Percentiles rank a stretch among this genome's conserved stretches.
Evolutionary conservation across 1,284 basidiomycete genomes (phyloP).

Genomic region (Phaffia rhodozyma): DNA sequence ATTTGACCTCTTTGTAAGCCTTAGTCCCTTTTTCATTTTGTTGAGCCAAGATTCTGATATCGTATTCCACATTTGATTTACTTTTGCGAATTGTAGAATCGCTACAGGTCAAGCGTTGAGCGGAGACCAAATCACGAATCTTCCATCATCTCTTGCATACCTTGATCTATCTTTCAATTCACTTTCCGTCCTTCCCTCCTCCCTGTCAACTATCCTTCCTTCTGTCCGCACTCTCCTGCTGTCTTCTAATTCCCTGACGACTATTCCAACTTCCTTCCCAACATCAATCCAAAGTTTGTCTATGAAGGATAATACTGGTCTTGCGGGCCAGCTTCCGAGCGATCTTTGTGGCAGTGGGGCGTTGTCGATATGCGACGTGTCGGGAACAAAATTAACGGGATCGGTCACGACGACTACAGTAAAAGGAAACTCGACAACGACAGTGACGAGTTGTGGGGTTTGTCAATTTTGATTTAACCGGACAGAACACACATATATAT

Average conservation of each 20-base stretch:
- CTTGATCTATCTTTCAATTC: slow-evolving; percentile 20
- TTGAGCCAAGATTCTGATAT: not conserved
- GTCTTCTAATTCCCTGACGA: slow-evolving; percentile 26
- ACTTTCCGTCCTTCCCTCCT: slow-evolving; percentile 4
- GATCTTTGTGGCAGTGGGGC: slow-evolving; percentile 23
- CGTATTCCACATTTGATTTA: not conserved
- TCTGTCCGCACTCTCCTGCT: slow-evolving; percentile 6
- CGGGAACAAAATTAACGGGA: slow-evolving; percentile 24
- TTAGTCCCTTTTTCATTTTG: not conserved
- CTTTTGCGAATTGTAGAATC: slow-evolving; percentile 1
- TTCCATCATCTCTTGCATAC: slow-evolving; percentile 24
- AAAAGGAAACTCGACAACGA: slow-evolving; percentile 11
- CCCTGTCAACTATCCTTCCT: not conserved
- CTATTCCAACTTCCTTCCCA: slow-evolving; percentile 28
- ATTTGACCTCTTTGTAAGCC: slow-evolving; percentile 28
- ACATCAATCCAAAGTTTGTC: slow-evolving; percentile 25
- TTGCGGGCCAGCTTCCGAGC: slow-evolving; percentile 26
- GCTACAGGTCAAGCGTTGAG: slow-evolving; percentile 22
- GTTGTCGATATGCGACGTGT: slow-evolving; percentile 29
- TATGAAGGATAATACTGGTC: slow-evolving; percentile 28
- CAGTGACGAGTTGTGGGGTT: slow-evolving; percentile 17
- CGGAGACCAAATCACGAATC: slow-evolving; percentile 9
- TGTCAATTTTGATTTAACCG: slow-evolving; percentile 18
- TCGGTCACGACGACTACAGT: slow-evolving; percentile 4
- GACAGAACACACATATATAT: not conserved